Conservation (phyloP, 108 stramenopile species). For the Skeletonema grethae region DNA sequence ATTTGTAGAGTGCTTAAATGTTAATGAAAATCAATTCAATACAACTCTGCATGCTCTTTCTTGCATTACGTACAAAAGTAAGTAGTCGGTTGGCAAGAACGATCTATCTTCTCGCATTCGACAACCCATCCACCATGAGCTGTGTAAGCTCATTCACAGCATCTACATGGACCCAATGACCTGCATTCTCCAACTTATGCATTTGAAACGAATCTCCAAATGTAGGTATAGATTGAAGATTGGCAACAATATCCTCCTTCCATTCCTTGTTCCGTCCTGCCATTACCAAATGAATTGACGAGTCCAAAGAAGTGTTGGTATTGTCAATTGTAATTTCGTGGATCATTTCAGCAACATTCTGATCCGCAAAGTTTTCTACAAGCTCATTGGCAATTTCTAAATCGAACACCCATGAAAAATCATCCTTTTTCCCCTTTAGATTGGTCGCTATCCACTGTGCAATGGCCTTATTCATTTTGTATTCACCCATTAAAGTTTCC, state of each 20-base stretch:
- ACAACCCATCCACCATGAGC: slow-evolving; percentile 36
- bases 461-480: slow-evolving; percentile 21
- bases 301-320: neutral
- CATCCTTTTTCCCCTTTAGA: slow-evolving; percentile 20
- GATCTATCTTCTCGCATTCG: neutral
- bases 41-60: too few species aligned
- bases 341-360: slow-evolving; percentile 64
- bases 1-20: too few species aligned
- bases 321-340: slow-evolving; percentile 13
- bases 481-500: slow-evolving; percentile 15
- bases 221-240: slow-evolving; percentile 39
- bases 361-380: slow-evolving; percentile 62
- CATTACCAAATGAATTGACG: slow-evolving; percentile 64
- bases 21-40: too few species aligned
- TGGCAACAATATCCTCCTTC: slow-evolving; percentile 50
- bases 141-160: slow-evolving; percentile 71
- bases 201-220: slow-evolving; percentile 49
- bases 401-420: slow-evolving; percentile 75
- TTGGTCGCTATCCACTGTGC: slow-evolving; percentile 62
- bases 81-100: too few species aligned
- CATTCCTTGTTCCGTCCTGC: slow-evolving; percentile 79
- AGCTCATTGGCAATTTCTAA: slow-evolving; percentile 63
- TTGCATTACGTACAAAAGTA: too few species aligned
- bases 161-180: slow-evolving; percentile 93
- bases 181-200: slow-evolving; percentile 76